Evolutionary conservation across 2,329 filamentous ascomycete species (phyloP), one percentile per base, ranked within the genome.

Genomic region (Penicillium sp.): DNA sequence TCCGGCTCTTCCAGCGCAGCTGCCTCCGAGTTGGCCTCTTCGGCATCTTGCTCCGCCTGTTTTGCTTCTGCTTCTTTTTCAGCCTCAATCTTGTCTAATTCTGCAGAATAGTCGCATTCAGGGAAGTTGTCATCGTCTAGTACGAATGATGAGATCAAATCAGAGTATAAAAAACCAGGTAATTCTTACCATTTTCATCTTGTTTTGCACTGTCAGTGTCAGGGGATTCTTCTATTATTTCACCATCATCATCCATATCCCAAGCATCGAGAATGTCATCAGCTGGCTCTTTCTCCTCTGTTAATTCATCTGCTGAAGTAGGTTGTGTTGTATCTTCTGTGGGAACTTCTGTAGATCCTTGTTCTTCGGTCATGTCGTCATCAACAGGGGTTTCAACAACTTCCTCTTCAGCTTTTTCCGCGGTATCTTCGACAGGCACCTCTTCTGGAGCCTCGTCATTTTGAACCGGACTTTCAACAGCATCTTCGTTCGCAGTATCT

Each of bases 61-160:
- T 62, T 63, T 26, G 68, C 68, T 14, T 64, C 65, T 26, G 62
- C 70, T 60, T 65, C 69, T 49, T 72, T 72, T 53, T 71, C 69
- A 5, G 65, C 66, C 40, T 69, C 68, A 55, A 72, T 64, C 53
- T 65, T 61, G 40, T 69, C 69, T 38, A 58, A 59, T 52, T 63
- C 70, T 57, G 63, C 67, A 28, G 61, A 61, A 57, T 64, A 64
- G 61, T 71, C 64, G 57, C 63, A 65, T 45, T 70, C 68, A 60
- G 70, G 68, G 59, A 71, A 71, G 35, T 43, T 49, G 35, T 65
- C 68, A 58, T 70, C 67, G 56, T 71, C 70, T 72, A 56, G 33
- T 40, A 49, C 55, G 60, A 47, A 60, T 28, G 45, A 63, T 53
- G 26, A 24, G 43, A 55, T 54, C 51, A 38, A 61, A 71, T 68